Percentiles rank a stretch among this genome's conserved stretches.
Evolutionary conservation across 768 basidiomycete genomes (phyloP).

Genomic region (Cystoderma amianthinum): DNA sequence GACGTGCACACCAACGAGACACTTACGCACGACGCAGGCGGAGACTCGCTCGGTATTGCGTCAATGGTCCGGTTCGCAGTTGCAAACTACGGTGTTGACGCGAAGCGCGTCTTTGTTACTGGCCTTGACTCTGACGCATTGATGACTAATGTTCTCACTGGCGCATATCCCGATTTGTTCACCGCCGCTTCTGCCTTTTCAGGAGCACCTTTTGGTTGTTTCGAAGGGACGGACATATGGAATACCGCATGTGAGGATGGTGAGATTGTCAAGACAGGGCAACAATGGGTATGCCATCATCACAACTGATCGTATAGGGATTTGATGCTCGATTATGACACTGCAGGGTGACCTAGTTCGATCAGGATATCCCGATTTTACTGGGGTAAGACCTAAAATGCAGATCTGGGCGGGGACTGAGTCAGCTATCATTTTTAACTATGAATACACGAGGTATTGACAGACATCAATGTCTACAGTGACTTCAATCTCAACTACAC

Average conservation of each 20-base stretch:
- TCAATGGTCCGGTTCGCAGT: slow-evolving; percentile 41
- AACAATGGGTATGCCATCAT: slow-evolving; percentile 34
- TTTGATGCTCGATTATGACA: not conserved
- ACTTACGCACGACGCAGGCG: slow-evolving; percentile 47
- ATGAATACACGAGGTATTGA: slow-evolving; percentile 2
- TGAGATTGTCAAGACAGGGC: slow-evolving; percentile 32
- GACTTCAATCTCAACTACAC: slow-evolving; percentile 43
- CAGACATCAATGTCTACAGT: slow-evolving; percentile 13
- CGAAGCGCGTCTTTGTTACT: slow-evolving; percentile 39
- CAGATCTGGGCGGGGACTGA: slow-evolving; percentile 50
- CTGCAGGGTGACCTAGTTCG: slow-evolving; percentile 36
- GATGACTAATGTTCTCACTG: slow-evolving; percentile 53
- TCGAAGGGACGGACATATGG: slow-evolving; percentile 40
- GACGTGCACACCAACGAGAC: slow-evolving; percentile 44
- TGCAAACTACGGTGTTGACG: slow-evolving; percentile 36
- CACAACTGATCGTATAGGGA: too few relatives aligned
- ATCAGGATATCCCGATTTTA: slow-evolving; percentile 43
- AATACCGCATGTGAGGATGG: slow-evolving; percentile 40
- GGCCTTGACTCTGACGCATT: slow-evolving; percentile 48
- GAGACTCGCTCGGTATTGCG: slow-evolving; percentile 47
- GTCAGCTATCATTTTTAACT: slow-evolving; percentile 10
- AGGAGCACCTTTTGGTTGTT: slow-evolving; percentile 50
- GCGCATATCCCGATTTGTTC: slow-evolving; percentile 50
- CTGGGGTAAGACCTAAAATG: slow-evolving; percentile 41
- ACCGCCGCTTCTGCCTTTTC: slow-evolving; percentile 39